Evolutionary conservation across 192 early-diverging fungal genomes (phyloP).

Genomic region (Thoreauomyces humboldtii): DNA sequence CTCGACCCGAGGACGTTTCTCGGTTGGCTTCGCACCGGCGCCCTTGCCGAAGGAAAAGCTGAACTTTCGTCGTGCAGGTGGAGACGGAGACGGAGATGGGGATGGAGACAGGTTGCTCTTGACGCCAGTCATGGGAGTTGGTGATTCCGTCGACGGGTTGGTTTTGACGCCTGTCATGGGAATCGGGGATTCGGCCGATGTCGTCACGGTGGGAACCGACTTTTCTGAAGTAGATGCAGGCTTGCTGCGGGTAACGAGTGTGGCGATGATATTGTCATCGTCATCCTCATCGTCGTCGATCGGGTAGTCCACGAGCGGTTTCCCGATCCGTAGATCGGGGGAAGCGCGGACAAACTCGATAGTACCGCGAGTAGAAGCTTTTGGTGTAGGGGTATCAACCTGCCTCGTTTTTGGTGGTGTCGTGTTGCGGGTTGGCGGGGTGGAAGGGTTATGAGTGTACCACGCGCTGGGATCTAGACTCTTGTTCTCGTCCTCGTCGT

Average conservation of each 20-base stretch:
- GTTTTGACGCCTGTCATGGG: too few species aligned
- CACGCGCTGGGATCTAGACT: background rate
- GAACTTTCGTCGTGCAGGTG: too few species aligned
- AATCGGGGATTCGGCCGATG: too few species aligned
- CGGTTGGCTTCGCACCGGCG: too few species aligned
- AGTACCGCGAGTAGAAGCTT: background rate
- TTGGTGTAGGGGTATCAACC: background rate
- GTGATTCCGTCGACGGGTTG: too few species aligned
- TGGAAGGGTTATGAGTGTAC: background rate
- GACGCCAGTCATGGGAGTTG: too few species aligned
- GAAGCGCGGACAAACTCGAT: conserved; percentile 30
- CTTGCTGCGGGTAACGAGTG: background rate
- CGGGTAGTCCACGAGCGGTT: conserved; percentile 16
- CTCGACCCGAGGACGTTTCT: too few species aligned
- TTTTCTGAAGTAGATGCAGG: too few species aligned
- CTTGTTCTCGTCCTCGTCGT: conserved; percentile 66
- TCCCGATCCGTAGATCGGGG: conserved; percentile 1
- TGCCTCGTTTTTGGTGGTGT: background rate
- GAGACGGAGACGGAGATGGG: background rate
- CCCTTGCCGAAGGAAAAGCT: too few species aligned
- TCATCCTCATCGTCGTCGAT: conserved; percentile 33
- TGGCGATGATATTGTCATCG: conserved; percentile 2
- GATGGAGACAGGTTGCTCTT: background rate
- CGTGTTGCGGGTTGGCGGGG: conserved; percentile 1
- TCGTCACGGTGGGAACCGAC: background rate